Evolutionary conservation across 495 filamentous ascomycete species (phyloP), one percentile per base, ranked within the genome.

Genomic region (Neurospora sp.): DNA sequence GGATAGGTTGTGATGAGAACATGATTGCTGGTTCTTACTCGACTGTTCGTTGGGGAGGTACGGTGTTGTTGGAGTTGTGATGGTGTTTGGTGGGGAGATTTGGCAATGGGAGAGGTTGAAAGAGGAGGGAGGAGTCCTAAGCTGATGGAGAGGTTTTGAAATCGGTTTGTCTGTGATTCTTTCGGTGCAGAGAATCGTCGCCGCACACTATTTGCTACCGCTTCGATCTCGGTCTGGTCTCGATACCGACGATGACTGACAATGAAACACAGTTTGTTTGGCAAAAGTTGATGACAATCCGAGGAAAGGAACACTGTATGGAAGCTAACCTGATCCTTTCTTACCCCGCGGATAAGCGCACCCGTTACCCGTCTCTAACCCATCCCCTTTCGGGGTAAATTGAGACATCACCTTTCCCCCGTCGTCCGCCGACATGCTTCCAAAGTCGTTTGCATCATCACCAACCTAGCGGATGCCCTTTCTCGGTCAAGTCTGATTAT

Each of bases 1-100:
- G 86, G 83, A 59, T 84, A 81, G n/a, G 82, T 68, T 12, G 74
- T 65, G 38, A 77, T 65, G 81, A 73, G 73, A 44, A 18, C 69
- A 71, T 73, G 3, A 44, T 14, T 37, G 2, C 12, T 12, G 65
- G 1, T 42, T 22, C 9, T 48, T 61, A 16, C 40, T 45, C 16
- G 45, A 35, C 12, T 61, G 2, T 9, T 2, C 12, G 35, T 0
- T 61, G 22, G 6, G 2, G 1, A 53, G 9, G 3, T 48, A 3
- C 0, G 65, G 41, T 68, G 14, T 37, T 44, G 9, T 42, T 16
- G 9, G n/a, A 39, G 35, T 14, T 38, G 4, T 10, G 8, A 12
- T 53, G 45, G 9, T 53, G 6, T 9, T 22, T 22, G 20, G 9
- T 22, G 20, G 0, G 2, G 44, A 5, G 9, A 4, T 27, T 22